phyloP scores from a whole-genome alignment of 2,329 filamentous ascomycete species.

The Epichloe typhina region DNA sequence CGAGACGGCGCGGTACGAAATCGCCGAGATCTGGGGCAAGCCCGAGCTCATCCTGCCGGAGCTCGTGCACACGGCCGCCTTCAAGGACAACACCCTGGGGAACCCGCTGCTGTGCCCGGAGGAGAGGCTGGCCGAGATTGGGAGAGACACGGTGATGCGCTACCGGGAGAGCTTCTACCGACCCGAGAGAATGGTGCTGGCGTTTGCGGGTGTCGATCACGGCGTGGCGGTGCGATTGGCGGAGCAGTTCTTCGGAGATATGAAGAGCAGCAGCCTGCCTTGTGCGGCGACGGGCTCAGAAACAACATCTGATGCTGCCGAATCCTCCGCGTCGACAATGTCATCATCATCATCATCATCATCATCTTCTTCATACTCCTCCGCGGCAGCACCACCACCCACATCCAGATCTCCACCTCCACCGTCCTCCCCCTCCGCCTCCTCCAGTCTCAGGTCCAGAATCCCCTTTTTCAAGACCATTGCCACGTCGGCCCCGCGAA shows the following conservation, averaged over 20 bases:
- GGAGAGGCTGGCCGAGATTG: conserved; percentile 65
- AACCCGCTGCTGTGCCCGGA: conserved; percentile 86
- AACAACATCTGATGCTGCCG: conserved; percentile 31
- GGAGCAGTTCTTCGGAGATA: conserved; percentile 82
- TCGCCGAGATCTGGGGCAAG: conserved; percentile 94
- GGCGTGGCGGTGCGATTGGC: conserved; percentile 64
- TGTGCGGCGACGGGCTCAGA: conserved; percentile 39
- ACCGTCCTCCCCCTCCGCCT: conserved; percentile 26
- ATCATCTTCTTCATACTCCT: conserved; percentile 20
- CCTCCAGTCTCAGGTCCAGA: conserved; percentile 62
- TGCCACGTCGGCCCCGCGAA: conserved; percentile 56
- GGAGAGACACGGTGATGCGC: conserved; percentile 56
- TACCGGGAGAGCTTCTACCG: conserved; percentile 78
- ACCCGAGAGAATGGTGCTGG: conserved; percentile 85
- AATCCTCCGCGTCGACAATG: conserved; percentile 18
- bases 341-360: conserved; percentile 18
- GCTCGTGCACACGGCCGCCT: conserved; percentile 88
- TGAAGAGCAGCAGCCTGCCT: conserved; percentile 37
- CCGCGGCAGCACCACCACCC: conserved; percentile 15
- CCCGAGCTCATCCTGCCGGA: conserved; percentile 92
- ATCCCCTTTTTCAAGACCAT: conserved; percentile 81
- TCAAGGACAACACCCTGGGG: conserved; percentile 89
- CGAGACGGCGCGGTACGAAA: conserved; percentile 86
- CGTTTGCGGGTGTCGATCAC: conserved; percentile 86
- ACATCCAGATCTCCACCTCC: conserved; percentile 19